These are phyloP conservation scores for Komagataella pastoris DNA, from an alignment of 805 yeast genomes.

Conservation along the genomic window DNA sequence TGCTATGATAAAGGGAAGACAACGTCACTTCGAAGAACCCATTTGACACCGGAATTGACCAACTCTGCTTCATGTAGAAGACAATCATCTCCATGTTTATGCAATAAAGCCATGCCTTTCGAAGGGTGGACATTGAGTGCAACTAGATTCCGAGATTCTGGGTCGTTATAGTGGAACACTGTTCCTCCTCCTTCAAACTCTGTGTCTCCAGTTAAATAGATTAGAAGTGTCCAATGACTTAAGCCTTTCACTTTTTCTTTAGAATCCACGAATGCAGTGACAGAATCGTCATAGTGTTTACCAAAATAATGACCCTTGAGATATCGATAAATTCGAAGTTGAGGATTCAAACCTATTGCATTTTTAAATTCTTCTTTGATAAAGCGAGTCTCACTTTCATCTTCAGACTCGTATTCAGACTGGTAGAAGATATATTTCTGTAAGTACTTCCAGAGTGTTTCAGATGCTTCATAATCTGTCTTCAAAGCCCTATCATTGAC, in stretches of 20 bases:
- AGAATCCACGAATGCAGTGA: slow-evolving; percentile 17
- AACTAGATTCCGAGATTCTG: slow-evolving; percentile 4
- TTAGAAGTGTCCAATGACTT: slow-evolving; percentile 47
- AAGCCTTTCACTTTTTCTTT: slow-evolving; percentile 13
- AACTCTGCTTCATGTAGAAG: slow-evolving; percentile 42
- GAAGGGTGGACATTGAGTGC: slow-evolving; percentile 26
- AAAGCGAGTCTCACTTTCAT: slow-evolving; percentile 8
- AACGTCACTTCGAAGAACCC: slow-evolving; percentile 47
- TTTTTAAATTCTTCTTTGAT: slow-evolving; percentile 16
- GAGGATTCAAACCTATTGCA: slow-evolving; percentile 40
- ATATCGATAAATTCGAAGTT: slow-evolving; percentile 42
- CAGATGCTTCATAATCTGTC: slow-evolving; percentile 23
- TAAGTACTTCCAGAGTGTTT: slow-evolving; percentile 29
- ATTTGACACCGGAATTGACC: slow-evolving; percentile 39
- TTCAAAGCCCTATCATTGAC: slow-evolving; percentile 36
- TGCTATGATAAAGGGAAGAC: slow-evolving; percentile 12
- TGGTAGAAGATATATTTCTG: slow-evolving; percentile 13
- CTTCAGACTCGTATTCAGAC: slow-evolving; percentile 16
- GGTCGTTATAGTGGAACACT: slow-evolving; percentile 25
- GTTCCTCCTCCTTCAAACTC: slow-evolving; percentile 51
- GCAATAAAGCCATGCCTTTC: slow-evolving; percentile 44
- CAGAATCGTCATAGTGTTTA: slow-evolving; percentile 49
- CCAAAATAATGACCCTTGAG: slow-evolving; percentile 44
- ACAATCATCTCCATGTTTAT: slow-evolving; percentile 57
- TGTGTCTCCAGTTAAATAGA: slow-evolving; percentile 43